These are phyloP conservation scores for Cutaneotrichosporon sp. DNA, from an alignment of 1,284 basidiomycete species.

Conservation along the genomic window DNA sequence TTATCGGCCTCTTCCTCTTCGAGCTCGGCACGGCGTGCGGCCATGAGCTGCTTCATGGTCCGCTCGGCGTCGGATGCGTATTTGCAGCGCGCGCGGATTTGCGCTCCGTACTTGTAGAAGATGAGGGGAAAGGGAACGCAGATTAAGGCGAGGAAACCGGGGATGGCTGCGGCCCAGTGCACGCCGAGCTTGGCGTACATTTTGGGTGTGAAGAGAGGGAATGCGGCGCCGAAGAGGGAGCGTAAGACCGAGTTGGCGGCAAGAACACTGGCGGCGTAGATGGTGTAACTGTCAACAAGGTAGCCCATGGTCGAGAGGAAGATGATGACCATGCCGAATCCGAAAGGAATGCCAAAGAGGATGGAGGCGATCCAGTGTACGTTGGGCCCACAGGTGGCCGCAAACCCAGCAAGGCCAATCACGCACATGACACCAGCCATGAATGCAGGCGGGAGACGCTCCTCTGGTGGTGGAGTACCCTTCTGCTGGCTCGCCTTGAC, in stretches of 20 bases:
- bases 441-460: constrained; percentile 60
- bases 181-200: constrained; percentile 63
- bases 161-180: constrained; percentile 57
- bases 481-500: constrained; percentile 40
- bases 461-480: constrained; percentile 60
- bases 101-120: constrained; percentile 50
- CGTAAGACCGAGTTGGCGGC: constrained; percentile 67
- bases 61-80: constrained; percentile 45
- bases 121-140: constrained; percentile 22
- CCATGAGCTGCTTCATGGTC: constrained; percentile 39
- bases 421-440: constrained; percentile 46
- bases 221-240: constrained; percentile 60
- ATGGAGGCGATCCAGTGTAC: constrained; percentile 60
- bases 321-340: constrained; percentile 59
- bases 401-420: constrained; percentile 52
- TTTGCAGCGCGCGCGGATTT: constrained; percentile 60
- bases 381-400: constrained; percentile 47
- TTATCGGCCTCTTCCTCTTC: constrained; percentile 24
- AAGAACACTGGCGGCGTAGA: constrained; percentile 59
- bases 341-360: constrained; percentile 63
- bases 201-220: constrained; percentile 60
- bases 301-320: constrained; percentile 51
- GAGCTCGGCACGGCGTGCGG: constrained; percentile 17
- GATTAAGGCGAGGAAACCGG: constrained; percentile 34
- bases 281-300: constrained; percentile 63